Evolutionary conservation across 23 red algal genomes (phyloP).

Genomic region (Gracilariopsis chorda): DNA sequence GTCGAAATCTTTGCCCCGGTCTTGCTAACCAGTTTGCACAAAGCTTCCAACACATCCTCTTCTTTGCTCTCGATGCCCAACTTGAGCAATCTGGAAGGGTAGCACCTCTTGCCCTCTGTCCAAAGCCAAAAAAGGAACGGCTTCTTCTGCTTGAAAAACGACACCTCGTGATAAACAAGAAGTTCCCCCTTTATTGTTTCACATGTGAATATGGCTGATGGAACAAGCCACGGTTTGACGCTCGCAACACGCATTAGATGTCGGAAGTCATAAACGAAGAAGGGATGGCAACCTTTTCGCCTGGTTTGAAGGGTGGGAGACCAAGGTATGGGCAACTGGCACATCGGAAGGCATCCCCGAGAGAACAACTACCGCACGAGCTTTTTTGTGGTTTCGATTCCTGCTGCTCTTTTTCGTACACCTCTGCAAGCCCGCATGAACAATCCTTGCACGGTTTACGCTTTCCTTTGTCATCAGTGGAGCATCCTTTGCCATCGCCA

Average conservation of each 20-base stretch:
- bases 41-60: constrained; percentile 73
- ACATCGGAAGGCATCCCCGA: constrained; percentile 94
- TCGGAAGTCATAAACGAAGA: constrained; percentile 59
- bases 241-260: no score
- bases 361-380: constrained; percentile 63
- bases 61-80: constrained; percentile 47
- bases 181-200: no score
- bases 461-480: neutral
- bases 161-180: no score
- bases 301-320: constrained; percentile 85
- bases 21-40: constrained; percentile 90
- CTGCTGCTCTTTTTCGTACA: constrained; percentile 19
- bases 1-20: constrained; percentile 82
- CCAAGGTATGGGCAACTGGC: constrained; percentile 89
- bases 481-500: neutral
- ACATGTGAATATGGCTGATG: no score
- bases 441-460: constrained; percentile 81
- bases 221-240: no score
- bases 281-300: constrained; percentile 73
- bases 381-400: neutral
- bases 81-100: constrained; percentile 57
- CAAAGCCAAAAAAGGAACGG: no score
- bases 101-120: no score
- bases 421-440: constrained; percentile 64
- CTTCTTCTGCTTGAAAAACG: no score